Conservation (phyloP, 257 asterid genomes). For the Fraxinus excelsior region DNA sequence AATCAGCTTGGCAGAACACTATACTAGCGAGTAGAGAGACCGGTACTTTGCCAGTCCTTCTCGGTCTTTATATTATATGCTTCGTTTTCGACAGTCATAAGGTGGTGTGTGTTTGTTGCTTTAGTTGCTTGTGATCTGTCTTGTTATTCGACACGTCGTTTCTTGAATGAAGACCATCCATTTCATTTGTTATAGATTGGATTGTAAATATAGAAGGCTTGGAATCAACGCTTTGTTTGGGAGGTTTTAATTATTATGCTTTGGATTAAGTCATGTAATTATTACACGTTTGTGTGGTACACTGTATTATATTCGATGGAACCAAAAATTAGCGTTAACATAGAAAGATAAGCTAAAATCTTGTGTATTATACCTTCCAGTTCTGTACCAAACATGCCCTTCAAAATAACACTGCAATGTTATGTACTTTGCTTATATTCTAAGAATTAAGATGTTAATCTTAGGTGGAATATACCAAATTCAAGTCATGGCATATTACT, state of each 20-base stretch:
- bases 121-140: too few relatives aligned
- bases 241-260: conserved; percentile 23
- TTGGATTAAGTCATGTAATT: conserved; percentile 23
- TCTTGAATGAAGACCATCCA: too few relatives aligned
- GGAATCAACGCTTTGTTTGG: conserved; percentile 32
- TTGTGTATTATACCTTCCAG: too few relatives aligned
- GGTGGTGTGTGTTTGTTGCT: too few relatives aligned
- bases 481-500: not conserved
- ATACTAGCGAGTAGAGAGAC: conserved; percentile 43
- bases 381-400: too few relatives aligned
- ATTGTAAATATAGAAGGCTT: conserved; percentile 52
- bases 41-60: conserved; percentile 38
- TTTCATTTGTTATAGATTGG: too few relatives aligned
- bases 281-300: conserved; percentile 13
- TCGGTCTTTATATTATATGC: conserved; percentile 33
- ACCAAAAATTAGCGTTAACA: not conserved
- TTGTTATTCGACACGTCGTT: too few relatives aligned
- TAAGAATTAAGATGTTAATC: too few relatives aligned
- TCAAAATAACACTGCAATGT: too few relatives aligned
- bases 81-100: conserved; percentile 15
- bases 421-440: too few relatives aligned
- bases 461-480: not conserved
- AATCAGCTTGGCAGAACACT: conserved; percentile 22
- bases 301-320: too few relatives aligned
- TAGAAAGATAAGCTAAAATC: too few relatives aligned